phyloP scores from a whole-genome alignment of 2,329 filamentous ascomycete genomes.

The Orbilia ellipsospora region DNA sequence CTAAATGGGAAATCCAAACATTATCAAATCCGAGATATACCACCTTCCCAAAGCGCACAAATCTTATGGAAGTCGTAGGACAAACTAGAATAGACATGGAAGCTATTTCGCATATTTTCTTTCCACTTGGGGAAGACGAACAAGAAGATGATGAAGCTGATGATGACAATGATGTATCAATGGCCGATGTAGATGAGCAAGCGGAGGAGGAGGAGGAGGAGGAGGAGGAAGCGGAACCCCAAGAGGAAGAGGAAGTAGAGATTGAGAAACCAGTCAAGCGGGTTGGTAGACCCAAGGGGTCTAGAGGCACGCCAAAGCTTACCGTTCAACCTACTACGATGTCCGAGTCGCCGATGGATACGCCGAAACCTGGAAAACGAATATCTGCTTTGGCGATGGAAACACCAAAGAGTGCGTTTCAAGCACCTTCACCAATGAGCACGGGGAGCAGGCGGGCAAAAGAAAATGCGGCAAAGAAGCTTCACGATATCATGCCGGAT shows the following conservation, averaged over 20 bases:
- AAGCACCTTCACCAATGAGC: slow-evolving; percentile 62
- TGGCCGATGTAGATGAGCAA: slow-evolving; percentile 60
- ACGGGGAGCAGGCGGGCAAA: slow-evolving; percentile 88
- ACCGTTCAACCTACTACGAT: not conserved
- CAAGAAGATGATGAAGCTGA: slow-evolving; percentile 60
- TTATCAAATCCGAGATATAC: slow-evolving; percentile 80
- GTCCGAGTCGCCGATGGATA: slow-evolving; percentile 18
- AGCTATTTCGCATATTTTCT: slow-evolving; percentile 74
- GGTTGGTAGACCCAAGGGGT: slow-evolving; percentile 35
- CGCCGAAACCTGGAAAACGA: slow-evolving; percentile 21
- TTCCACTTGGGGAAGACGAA: slow-evolving; percentile 64
- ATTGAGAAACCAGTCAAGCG: slow-evolving; percentile 26
- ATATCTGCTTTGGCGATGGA: slow-evolving; percentile 28
- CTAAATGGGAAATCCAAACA: slow-evolving; percentile 80
- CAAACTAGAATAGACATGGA: slow-evolving; percentile 83
- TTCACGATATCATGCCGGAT: slow-evolving; percentile 82
- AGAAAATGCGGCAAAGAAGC: slow-evolving; percentile 78
- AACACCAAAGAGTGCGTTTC: slow-evolving; percentile 31
- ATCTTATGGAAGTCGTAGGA: slow-evolving; percentile 90
- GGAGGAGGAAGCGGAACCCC: slow-evolving; percentile 1
- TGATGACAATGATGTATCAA: slow-evolving; percentile 66
- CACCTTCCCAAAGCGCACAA: slow-evolving; percentile 87
- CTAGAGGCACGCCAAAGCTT: slow-evolving; percentile 21
- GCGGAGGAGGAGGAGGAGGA: slow-evolving; percentile 5
- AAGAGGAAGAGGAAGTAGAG: slow-evolving; percentile 22